phyloP scores from a whole-genome alignment of 371 early-diverging fungal genomes.

The Sanchytrium tribonematis region DNA sequence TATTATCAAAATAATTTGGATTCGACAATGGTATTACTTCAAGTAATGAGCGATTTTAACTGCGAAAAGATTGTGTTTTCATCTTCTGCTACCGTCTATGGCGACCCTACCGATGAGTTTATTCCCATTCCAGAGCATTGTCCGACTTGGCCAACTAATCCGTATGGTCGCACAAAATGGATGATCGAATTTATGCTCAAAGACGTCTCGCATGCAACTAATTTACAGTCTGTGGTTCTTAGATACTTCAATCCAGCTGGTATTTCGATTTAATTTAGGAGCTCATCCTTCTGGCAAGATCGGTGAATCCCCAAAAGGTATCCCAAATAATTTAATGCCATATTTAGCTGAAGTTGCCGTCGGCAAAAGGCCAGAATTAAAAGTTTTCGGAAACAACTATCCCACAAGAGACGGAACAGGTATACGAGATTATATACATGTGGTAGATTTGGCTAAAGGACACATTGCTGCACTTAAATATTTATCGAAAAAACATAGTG shows the following conservation, averaged over 20 bases:
- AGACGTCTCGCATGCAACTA: constrained; percentile 29
- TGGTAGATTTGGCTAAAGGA: constrained; percentile 52
- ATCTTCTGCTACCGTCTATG: constrained; percentile 59
- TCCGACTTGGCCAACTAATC: constrained; percentile 23
- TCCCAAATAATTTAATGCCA: constrained; percentile 68
- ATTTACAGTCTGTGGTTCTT: constrained; percentile 39
- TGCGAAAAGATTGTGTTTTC: constrained; percentile 49
- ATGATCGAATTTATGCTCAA: constrained; percentile 48
- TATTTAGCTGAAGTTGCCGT: constrained; percentile 47
- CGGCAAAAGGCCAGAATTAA: constrained; percentile 34
- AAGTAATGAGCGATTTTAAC: constrained; percentile 27
- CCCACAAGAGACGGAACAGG: constrained; percentile 61
- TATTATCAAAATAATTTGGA: constrained; percentile 67
- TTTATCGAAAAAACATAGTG: constrained; percentile 16
- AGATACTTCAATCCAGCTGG: constrained; percentile 67
- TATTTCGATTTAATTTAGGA: constrained; percentile 15
- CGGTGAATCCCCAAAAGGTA: constrained; percentile 52
- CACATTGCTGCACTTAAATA: constrained; percentile 47
- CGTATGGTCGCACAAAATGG: constrained; percentile 60
- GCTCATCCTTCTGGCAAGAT: constrained; percentile 56
- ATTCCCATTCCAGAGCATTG: constrained; percentile 30
- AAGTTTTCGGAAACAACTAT: constrained; percentile 55
- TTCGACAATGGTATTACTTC: constrained; percentile 39
- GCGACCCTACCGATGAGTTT: constrained; percentile 18
- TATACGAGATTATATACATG: constrained; percentile 65